Evolutionary conservation across 805 yeast species (phyloP), one percentile per base, ranked within the genome.

Genomic region (Candida namnaoensis): DNA sequence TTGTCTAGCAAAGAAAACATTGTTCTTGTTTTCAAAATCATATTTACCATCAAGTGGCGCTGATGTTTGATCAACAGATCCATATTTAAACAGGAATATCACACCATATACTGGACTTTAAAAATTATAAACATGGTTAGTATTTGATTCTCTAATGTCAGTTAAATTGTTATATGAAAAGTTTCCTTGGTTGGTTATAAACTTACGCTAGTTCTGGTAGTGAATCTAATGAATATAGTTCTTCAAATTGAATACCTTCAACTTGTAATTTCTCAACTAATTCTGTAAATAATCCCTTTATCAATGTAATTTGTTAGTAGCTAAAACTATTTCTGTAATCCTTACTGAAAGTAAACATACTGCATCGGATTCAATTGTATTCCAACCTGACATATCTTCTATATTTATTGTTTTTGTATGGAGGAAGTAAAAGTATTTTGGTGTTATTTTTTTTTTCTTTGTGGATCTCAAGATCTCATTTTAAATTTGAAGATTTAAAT

Each of bases 351-450:
- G 5, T 11, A 25, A 15, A 35, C 48, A 13, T 54, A 68, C 80
- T 0, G 82, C 81, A 55, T 78, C 85, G 5, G 82, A 76, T 47
- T 77, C 83, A 34, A 78, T 76, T 1, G 82, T 76, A 50, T 76
- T 77, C 85, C 85, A 78, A 34, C 50, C 47, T n/a, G 51, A 44
- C 50, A 47, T 46, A 19, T 26, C 5, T 10, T 7, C 5, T 3
- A 10, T 26, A 26, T 26, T 26, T 26, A 26, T 26, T 7, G 7
- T 26, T 7, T 26, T 26, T 26, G 5, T 26, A 8, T 26, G 7
- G 28, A 26, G 7, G 28, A 10, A 7, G 28, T 26, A 8, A 26
- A 26, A 10, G 2, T 26, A 8, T 10, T 26, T 26, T 10, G 10
- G 28, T 26, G 28, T 8, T 26, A 10, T 7, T 8, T 26, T 26